A percentile compares a stretch with the other conserved stretches of the same genome.
phyloP scores from a whole-genome alignment of 805 yeast genomes.

The Saccharomyces cerevisiae region DNA sequence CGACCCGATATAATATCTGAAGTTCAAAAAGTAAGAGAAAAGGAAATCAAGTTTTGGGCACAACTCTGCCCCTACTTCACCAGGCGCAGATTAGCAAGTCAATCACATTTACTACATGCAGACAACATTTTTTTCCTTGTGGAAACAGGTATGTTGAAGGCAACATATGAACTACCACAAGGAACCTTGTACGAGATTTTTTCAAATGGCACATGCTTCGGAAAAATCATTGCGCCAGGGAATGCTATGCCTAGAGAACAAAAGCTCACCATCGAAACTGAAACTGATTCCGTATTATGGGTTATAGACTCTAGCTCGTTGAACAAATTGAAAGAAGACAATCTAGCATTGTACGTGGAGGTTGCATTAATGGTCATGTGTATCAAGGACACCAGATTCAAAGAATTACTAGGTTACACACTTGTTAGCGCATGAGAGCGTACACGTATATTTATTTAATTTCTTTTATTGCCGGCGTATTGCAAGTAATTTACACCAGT shows the following conservation, averaged over 20 bases:
- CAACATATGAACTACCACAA: slow-evolving; percentile 42
- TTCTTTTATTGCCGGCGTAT: neutral
- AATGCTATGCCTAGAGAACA: slow-evolving; percentile 32
- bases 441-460: neutral
- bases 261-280: slow-evolving; percentile 44
- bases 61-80: slow-evolving; percentile 49
- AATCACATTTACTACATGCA: slow-evolving; percentile 35
- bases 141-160: slow-evolving; percentile 47
- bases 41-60: slow-evolving; percentile 52
- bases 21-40: slow-evolving; percentile 28
- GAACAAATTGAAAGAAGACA: slow-evolving; percentile 39
- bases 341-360: slow-evolving; percentile 54
- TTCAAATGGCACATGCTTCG: slow-evolving; percentile 50
- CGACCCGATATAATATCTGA: slow-evolving; percentile 22
- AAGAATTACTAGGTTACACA: slow-evolving; percentile 67
- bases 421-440: slow-evolving; percentile 50
- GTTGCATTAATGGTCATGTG: slow-evolving; percentile 52
- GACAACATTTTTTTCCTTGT: slow-evolving; percentile 43
- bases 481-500: neutral
- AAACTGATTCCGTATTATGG: slow-evolving; percentile 64
- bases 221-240: slow-evolving; percentile 28
- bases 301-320: slow-evolving; percentile 43
- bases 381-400: slow-evolving; percentile 62
- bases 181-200: slow-evolving; percentile 39
- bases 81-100: slow-evolving; percentile 41